Evolutionary conservation across 495 filamentous ascomycete species (phyloP), one percentile per base, ranked within the genome.

Genomic region (Annulohypoxylon moriforme): DNA sequence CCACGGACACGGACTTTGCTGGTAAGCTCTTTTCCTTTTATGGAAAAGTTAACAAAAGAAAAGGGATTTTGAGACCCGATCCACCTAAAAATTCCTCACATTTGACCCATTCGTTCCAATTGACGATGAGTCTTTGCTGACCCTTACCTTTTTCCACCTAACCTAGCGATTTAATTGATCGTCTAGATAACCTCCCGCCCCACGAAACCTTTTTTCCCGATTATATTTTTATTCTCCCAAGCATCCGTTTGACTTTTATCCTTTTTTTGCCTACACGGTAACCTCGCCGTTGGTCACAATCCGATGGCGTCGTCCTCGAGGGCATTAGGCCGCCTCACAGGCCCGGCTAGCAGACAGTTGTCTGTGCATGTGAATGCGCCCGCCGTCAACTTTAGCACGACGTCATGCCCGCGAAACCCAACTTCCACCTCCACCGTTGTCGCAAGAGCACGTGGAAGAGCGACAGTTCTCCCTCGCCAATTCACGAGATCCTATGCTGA

Each of bases 401-500:
- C 65, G 64, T 68, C 70, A 68, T 68, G 16, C n/a, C 38, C 69
- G 16, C 52, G 47, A 59, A 58, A 46, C 14, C 22, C 46, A 47
- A 52, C 34, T 34, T 60, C 61, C 18, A 16, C 61, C 34, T 61
- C 69, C 14, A 20, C 62, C 33, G 20, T 46, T 61, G 44, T 74
- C 60, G 58, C 68, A 49, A 67, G 60, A 38, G 27, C 58, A 42
- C 59, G 47, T 34, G 24, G 56, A 20, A 67, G 50, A 61, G 24
- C 60, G 9, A 22, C 34, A 27, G 24, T 18, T 1, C 27, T 56
- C n/a, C 44, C 79, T 59, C 78, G 77, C 46, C 79, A 82, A 69
- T 79, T 84, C 74, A 76, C 75, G 3, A 76, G 86, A 59, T 69
- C 73, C 59, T 83, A 83, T 38, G 77, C 84, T 36, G 79, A 80